phyloP scores from a whole-genome alignment of 306 rosid genomes.

The Lathyrus oleraceus region DNA sequence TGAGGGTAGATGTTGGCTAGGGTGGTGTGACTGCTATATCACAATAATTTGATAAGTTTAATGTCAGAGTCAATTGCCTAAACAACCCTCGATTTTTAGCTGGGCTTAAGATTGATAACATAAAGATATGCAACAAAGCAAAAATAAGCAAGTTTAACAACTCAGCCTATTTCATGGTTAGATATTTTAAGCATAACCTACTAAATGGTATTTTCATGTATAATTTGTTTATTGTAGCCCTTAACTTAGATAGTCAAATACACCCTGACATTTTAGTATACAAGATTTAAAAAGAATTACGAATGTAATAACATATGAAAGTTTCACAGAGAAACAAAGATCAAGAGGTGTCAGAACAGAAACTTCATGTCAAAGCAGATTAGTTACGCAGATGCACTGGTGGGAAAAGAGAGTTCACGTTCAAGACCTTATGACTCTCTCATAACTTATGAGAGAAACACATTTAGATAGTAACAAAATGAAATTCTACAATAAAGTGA shows the following conservation, averaged over 20 bases:
- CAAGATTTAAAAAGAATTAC: background rate
- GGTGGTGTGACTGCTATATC: background rate
- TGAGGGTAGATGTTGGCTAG: background rate
- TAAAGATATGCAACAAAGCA: slow-evolving; percentile 24
- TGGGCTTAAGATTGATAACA: background rate
- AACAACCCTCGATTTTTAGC: slow-evolving; percentile 1
- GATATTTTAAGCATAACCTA: background rate
- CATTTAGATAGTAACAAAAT: background rate
- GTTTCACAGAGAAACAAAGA: slow-evolving; percentile 7
- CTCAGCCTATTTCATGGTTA: background rate
- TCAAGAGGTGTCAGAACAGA: slow-evolving; percentile 18
- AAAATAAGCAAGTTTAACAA: background rate
- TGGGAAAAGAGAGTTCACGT: background rate
- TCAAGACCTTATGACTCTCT: background rate
- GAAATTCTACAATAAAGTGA: background rate
- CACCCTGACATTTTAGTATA: background rate
- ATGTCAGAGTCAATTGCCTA: background rate
- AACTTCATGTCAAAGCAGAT: slow-evolving; percentile 21
- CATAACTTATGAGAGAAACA: background rate
- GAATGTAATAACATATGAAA: background rate
- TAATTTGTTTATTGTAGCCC: background rate
- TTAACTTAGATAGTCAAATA: slow-evolving; percentile 4
- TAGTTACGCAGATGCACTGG: background rate
- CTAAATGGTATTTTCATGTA: slow-evolving; percentile 16
- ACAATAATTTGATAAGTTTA: background rate